These are phyloP conservation scores for Epichloe baconii DNA, from an alignment of 2,329 filamentous ascomycete species.

Conservation along the genomic window DNA sequence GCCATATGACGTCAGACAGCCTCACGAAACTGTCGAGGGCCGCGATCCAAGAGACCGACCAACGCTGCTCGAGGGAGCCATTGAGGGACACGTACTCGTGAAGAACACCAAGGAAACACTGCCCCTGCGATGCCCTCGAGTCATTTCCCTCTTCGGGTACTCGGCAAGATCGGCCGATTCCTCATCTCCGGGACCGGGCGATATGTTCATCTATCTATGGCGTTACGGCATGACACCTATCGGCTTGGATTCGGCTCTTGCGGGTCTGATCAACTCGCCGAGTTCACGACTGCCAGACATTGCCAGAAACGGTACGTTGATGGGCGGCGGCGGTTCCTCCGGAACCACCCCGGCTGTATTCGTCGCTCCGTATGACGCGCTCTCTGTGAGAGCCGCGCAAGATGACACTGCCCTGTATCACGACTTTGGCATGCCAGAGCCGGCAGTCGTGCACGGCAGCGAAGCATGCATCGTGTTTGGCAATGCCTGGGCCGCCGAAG, in stretches of 20 bases:
- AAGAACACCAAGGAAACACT: slow-evolving; percentile 46
- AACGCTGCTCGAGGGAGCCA: slow-evolving; percentile 38
- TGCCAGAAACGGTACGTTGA: slow-evolving; percentile 31
- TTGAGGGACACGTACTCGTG: slow-evolving; percentile 51
- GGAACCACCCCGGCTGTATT: slow-evolving; percentile 33
- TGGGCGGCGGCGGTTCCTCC: slow-evolving; percentile 33
- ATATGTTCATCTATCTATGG: slow-evolving; percentile 20
- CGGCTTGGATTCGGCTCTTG: neutral
- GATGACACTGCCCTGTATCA: slow-evolving; percentile 46
- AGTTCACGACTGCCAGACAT: neutral
- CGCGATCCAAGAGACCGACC: slow-evolving; percentile 29
- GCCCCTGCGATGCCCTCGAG: slow-evolving; percentile 35
- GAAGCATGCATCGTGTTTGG: slow-evolving; percentile 58
- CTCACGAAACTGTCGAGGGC: slow-evolving; percentile 41
- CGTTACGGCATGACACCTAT: slow-evolving; percentile 19
- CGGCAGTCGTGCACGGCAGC: slow-evolving; percentile 33
- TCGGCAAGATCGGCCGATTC: slow-evolving; percentile 36
- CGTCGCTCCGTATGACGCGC: slow-evolving; percentile 40
- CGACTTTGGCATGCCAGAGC: slow-evolving; percentile 39
- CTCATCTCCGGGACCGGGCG: slow-evolving; percentile 23
- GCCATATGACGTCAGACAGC: slow-evolving; percentile 31
- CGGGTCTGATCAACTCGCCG: slow-evolving; percentile 12
- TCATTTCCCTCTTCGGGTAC: slow-evolving; percentile 50
- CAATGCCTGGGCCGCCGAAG: slow-evolving; percentile 61
- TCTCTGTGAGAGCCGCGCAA: slow-evolving; percentile 35